A percentile compares a stretch with the other conserved stretches of the same genome.
Conservation (phyloP, 2,329 filamentous ascomycete species). For the Clonostachys sp. region DNA sequence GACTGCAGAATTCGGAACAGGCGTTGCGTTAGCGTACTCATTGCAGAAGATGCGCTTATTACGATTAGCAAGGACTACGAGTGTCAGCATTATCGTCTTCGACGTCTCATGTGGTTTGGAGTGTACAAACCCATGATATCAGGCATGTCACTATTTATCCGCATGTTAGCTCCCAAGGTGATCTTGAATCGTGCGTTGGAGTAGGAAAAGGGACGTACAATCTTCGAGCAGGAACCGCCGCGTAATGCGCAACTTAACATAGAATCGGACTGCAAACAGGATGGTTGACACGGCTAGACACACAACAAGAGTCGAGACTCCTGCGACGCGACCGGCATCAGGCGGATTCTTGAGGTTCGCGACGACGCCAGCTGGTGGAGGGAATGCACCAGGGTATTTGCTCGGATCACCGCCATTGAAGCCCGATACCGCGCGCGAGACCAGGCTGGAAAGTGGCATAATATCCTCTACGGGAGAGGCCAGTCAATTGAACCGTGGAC, state of each 20-base stretch:
- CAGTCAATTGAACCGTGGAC: too few relatives aligned
- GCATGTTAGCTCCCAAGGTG: neutral
- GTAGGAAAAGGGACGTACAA: neutral
- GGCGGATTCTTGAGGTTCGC: neutral
- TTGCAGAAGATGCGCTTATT: neutral
- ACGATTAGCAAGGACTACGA: too few relatives aligned
- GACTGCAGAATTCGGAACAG: too few relatives aligned
- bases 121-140: constrained; percentile 6
- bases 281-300: neutral
- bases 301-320: neutral
- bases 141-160: constrained; percentile 5
- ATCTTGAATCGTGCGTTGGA: too few relatives aligned
- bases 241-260: neutral
- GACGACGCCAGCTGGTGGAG: neutral
- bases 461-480: neutral
- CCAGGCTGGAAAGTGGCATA: neutral
- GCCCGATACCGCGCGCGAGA: neutral
- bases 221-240: neutral
- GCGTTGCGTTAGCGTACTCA: neutral
- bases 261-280: neutral
- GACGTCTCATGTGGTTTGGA: too few relatives aligned
- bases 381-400: neutral
- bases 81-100: too few relatives aligned
- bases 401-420: neutral
- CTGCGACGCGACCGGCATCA: neutral